These are phyloP conservation scores for Periconia digitata DNA, from an alignment of 2,329 filamentous ascomycete genomes.

Conservation along the genomic window DNA sequence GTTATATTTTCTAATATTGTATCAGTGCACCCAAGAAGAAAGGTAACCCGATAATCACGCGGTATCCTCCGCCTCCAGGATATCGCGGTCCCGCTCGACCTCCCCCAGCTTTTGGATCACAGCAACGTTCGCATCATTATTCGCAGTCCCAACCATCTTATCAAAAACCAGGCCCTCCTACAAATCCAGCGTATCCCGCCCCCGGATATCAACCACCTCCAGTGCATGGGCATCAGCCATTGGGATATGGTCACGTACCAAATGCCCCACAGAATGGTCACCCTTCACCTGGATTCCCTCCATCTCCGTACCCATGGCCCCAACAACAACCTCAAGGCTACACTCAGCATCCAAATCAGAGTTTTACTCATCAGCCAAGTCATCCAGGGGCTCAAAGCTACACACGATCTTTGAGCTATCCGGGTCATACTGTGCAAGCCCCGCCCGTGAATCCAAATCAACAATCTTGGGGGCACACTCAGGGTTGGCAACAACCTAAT, in stretches of 20 bases:
- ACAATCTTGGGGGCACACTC: slow-evolving; percentile 24
- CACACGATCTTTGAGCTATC: slow-evolving; percentile 20
- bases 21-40: slow-evolving; percentile 46
- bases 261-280: slow-evolving; percentile 21
- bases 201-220: slow-evolving; percentile 24
- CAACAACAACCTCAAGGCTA: slow-evolving; percentile 18
- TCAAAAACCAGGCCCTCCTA: slow-evolving; percentile 23
- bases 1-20: slow-evolving; percentile 14
- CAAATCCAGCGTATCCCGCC: slow-evolving; percentile 21
- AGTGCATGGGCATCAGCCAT: slow-evolving; percentile 24
- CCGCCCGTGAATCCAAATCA: slow-evolving; percentile 23
- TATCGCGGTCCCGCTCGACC: slow-evolving; percentile 43
- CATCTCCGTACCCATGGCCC: slow-evolving; percentile 29
- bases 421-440: slow-evolving; percentile 21
- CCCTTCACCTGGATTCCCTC: slow-evolving; percentile 16
- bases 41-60: slow-evolving; percentile 52
- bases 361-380: slow-evolving; percentile 22
- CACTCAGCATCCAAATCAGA: slow-evolving; percentile 20
- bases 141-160: slow-evolving; percentile 30
- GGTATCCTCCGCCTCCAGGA: slow-evolving; percentile 53
- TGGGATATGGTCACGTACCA: slow-evolving; percentile 26
- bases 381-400: slow-evolving; percentile 26
- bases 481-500: slow-evolving; percentile 23
- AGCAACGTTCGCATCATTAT: slow-evolving; percentile 29
- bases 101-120: slow-evolving; percentile 29